phyloP scores from a whole-genome alignment of 1,284 basidiomycete species.

The Exsudoporus floridanus region DNA sequence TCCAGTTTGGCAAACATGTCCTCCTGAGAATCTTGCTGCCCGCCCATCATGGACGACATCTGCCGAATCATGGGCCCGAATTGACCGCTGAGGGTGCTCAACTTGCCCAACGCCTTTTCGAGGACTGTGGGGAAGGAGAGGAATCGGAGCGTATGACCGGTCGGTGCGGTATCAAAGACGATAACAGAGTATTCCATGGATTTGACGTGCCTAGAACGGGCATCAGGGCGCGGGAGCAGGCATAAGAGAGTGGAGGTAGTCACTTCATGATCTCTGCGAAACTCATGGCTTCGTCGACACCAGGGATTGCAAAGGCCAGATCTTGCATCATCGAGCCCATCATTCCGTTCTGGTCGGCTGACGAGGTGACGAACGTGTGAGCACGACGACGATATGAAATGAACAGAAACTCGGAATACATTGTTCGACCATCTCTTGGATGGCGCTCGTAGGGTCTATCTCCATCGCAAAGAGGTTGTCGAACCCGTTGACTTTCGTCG shows the following conservation, averaged over 20 bases:
- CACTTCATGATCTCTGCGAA: conserved; percentile 99
- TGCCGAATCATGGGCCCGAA: conserved; percentile 97
- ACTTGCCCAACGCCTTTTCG: conserved; percentile 95
- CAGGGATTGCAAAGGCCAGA: conserved; percentile 97
- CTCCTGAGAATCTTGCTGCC: conserved; percentile 81
- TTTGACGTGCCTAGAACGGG: conserved; percentile 82
- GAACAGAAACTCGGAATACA: conserved; percentile 51
- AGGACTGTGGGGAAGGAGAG: conserved; percentile 97
- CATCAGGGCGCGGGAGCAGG: conserved; percentile 8
- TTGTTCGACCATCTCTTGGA: conserved; percentile 99
- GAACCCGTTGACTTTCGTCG: conserved; percentile 98
- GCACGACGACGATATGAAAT: not conserved
- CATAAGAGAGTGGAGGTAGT: conserved; percentile 17
- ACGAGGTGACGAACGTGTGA: conserved; percentile 1
- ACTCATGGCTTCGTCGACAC: conserved; percentile 99
- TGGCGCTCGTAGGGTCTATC: conserved; percentile 95
- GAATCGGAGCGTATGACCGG: conserved; percentile 97
- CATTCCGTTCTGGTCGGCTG: conserved; percentile 89
- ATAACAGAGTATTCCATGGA: conserved; percentile 99
- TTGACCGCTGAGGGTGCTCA: conserved; percentile 86
- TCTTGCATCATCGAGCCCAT: conserved; percentile 99
- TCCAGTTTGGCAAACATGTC: conserved; percentile 99
- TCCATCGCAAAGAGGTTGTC: conserved; percentile 98
- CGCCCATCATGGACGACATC: conserved; percentile 96
- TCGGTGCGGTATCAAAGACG: conserved; percentile 98